phyloP scores from a whole-genome alignment of 225 moss, liverwort and hornwort species.

The Pseudisothecium myosuroides region DNA sequence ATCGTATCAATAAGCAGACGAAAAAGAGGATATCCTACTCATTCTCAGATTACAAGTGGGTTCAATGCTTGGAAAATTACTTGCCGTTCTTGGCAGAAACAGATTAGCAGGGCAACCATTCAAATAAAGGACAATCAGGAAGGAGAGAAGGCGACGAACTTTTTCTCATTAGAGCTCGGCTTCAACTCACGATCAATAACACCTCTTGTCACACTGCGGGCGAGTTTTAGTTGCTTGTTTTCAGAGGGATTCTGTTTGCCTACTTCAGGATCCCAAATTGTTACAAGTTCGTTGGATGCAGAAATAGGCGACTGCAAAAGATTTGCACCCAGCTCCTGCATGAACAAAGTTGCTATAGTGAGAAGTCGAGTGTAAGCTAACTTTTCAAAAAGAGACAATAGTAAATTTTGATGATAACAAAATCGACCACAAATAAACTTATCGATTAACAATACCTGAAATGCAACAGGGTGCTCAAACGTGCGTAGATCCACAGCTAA shows the following conservation, averaged over 20 bases:
- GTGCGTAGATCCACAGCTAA: conserved; percentile 83
- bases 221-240: conserved; percentile 91
- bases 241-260: conserved; percentile 88
- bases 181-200: conserved; percentile 82
- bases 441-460: conserved; percentile 41
- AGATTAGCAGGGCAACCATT: background rate
- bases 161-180: conserved; percentile 73
- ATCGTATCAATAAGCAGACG: background rate
- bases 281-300: conserved; percentile 68
- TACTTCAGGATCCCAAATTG: conserved; percentile 90
- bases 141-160: conserved; percentile 29
- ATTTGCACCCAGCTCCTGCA: conserved; percentile 78
- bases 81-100: background rate
- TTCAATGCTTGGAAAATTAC: background rate
- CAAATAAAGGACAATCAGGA: background rate
- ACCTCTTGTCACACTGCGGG: conserved; percentile 72
- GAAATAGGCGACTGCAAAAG: conserved; percentile 74
- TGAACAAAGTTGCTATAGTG: background rate
- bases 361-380: background rate
- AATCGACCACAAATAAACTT: background rate
- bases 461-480: conserved; percentile 91
- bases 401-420: background rate
- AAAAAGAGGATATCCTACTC: background rate
- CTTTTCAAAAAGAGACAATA: background rate
- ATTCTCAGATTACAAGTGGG: background rate